Evolutionary conservation across 768 basidiomycete species (phyloP).

Genomic region (Mycena epipterygia): DNA sequence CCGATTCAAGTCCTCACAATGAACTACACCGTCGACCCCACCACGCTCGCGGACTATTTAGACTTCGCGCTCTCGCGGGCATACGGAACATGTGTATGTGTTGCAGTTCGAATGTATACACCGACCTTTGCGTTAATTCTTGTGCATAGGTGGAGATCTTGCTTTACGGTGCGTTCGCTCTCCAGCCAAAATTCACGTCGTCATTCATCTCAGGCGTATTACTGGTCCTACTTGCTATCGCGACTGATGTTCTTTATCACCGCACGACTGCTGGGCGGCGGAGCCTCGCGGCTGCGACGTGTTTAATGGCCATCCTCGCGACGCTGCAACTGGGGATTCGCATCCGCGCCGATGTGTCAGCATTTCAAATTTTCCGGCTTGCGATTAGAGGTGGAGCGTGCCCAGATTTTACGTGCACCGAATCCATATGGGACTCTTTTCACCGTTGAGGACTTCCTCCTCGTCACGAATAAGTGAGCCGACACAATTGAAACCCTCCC

Average conservation of each 20-base stretch:
- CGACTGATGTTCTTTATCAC: not conserved
- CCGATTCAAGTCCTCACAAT: not conserved
- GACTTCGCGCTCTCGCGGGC: not conserved
- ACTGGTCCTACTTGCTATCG: not conserved
- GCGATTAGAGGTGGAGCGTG: not conserved
- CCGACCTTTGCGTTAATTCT: not conserved
- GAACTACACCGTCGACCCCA: not conserved
- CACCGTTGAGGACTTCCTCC: not conserved
- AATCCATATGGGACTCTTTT: not conserved
- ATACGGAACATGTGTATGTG: not conserved
- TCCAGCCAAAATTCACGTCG: not conserved
- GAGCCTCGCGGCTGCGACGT: not conserved
- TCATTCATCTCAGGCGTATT: not conserved
- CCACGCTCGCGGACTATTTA: not conserved
- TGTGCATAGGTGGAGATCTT: not conserved
- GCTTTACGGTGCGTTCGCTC: not conserved
- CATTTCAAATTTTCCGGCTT: not conserved
- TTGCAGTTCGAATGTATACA: not conserved
- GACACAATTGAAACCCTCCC: no score
- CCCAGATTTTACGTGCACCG: not conserved
- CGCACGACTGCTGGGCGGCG: not conserved
- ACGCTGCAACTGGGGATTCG: not conserved
- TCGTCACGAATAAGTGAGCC: constrained; percentile 19
- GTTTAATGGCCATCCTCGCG: constrained; percentile 10
- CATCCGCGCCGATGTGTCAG: not conserved